A percentile compares a stretch with the other conserved stretches of the same genome.
Conservation (phyloP, 768 basidiomycete genomes). For the Clathrus columnatus region DNA sequence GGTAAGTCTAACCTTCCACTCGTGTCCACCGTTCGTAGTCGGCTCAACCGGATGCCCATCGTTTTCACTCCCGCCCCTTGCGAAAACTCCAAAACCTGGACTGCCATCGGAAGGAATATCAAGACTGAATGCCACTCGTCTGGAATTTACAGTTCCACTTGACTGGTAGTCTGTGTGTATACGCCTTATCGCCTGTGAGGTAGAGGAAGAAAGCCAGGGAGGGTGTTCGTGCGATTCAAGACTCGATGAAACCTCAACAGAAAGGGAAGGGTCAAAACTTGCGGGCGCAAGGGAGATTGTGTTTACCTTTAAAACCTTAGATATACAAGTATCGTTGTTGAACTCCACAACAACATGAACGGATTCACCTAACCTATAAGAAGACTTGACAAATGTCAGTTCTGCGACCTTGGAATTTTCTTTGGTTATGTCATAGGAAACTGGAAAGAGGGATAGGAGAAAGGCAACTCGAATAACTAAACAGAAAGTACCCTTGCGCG, state of each 20-base stretch:
- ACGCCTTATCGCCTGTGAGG: conserved; percentile 42
- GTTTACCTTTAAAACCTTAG: conserved; percentile 77
- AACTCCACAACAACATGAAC: conserved; percentile 82
- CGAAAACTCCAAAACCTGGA: conserved; percentile 69
- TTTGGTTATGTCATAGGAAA: conserved; percentile 92
- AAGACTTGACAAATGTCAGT: conserved; percentile 84
- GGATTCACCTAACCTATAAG: conserved; percentile 88
- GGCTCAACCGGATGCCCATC: conserved; percentile 13
- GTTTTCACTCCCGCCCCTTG: conserved; percentile 28
- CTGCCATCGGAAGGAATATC: conserved; percentile 91
- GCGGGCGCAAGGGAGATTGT: background rate
- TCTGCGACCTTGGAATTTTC: conserved; percentile 85
- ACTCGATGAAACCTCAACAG: conserved; percentile 76
- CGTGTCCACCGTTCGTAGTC: conserved; percentile 55
- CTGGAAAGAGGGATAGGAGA: conserved; percentile 29
- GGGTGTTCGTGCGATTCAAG: conserved; percentile 85
- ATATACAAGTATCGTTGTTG: conserved; percentile 59
- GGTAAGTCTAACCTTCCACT: conserved; percentile 84
- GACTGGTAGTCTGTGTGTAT: conserved; percentile 83
- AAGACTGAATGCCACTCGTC: conserved; percentile 77
- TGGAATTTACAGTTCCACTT: conserved; percentile 60
- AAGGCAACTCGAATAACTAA: background rate
- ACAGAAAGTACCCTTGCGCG: conserved; percentile 64
- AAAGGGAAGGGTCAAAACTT: background rate
- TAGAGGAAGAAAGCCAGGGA: conserved; percentile 48